Conservation (phyloP, 2,329 filamentous ascomycete genomes). For the Aspergillus piperis region DNA sequence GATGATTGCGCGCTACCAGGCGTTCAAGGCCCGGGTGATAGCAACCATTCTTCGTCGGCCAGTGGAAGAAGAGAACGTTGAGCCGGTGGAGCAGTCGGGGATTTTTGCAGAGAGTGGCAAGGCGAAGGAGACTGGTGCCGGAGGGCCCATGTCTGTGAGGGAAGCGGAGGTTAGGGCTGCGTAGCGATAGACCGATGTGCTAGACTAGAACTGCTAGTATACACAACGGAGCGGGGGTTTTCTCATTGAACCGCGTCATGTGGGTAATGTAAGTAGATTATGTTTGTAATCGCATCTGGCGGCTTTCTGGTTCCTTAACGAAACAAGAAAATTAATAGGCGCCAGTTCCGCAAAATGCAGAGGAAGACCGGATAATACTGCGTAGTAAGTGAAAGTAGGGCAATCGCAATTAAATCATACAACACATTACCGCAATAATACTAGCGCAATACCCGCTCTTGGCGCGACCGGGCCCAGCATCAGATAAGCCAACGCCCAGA, state of each 20-base stretch:
- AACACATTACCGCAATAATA: not conserved
- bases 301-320: not conserved
- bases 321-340: not conserved
- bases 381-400: not conserved
- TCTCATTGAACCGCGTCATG: not conserved
- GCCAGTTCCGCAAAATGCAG: too few relatives aligned
- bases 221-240: not conserved
- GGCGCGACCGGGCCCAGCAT: not conserved
- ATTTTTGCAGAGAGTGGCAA: not conserved
- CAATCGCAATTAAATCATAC: not conserved
- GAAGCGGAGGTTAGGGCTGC: slow-evolving; percentile 1
- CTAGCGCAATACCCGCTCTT: not conserved
- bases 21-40: not conserved
- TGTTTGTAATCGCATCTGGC: not conserved
- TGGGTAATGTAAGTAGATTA: not conserved
- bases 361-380: too few relatives aligned
- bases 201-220: not conserved
- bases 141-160: not conserved
- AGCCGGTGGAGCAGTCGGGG: not conserved
- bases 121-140: not conserved
- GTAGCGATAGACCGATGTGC: not conserved
- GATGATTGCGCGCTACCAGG: not conserved
- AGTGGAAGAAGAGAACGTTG: not conserved
- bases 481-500: not conserved
- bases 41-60: not conserved